Evolutionary conservation across 768 basidiomycete species (phyloP), one percentile per base, ranked within the genome.

Genomic region (Hysterangium stoloniferum): DNA sequence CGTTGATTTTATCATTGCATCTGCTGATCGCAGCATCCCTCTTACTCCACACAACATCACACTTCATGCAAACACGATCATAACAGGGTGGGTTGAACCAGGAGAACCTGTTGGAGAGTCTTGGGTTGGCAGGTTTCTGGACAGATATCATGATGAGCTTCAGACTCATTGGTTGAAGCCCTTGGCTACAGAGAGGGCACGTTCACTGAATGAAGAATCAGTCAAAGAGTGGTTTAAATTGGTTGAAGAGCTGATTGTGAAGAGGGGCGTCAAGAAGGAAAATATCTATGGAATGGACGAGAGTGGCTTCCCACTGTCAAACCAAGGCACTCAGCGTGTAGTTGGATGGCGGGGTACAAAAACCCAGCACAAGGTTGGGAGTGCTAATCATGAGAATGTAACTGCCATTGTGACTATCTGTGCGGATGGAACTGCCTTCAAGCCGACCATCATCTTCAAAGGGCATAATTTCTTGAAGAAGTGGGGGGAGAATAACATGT

Each of bases 391-490:
- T 8, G 71, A 73, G 53, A 72, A 68, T 43, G 70, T 68, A 31
- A 73, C 71, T 1, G 62, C 69, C 9, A 57, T 76, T 40, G 62
- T 66, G 0, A 71, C 68, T 2, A 74, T 75, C 19, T 70, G 71
- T 56, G 67, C 66, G 0, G 66, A 73, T 65, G 71, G 75, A 0
- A 66, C 66, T 1, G 36, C 56, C 0, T 49, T 64, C 0, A 59
- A 62, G 1, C 76, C 74, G 4, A 56, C 65, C 13, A 62, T 73
- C 0, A 73, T 74, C 19, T 66, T 64, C 56, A 69, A 72, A 48
- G 72, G 71, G 2, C 52, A 69, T 24, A 58, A 52, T 6, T 72
- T 58, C 55, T 59, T 65, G 45, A 50, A 59, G 3, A 63, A 57
- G 15, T 76, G 74, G 73, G 51, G 48, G 4, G 64, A 71, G 48